Evolutionary conservation across 352 stramenopile genomes (phyloP).

Genomic region (Phytophthora idaei): DNA sequence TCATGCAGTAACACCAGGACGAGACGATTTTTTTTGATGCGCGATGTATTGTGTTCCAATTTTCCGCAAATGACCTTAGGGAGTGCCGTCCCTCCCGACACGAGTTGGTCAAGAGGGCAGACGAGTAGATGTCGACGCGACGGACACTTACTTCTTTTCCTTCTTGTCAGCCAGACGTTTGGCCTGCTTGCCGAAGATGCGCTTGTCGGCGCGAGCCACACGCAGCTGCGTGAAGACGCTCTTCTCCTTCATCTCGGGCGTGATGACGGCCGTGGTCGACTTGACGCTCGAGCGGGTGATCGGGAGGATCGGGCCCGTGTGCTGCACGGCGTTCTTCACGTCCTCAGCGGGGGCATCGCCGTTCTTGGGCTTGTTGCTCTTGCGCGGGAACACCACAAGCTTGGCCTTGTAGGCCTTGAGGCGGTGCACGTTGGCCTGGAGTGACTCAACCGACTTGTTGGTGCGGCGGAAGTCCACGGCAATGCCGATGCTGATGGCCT

Average conservation of each 20-base stretch:
- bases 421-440: conserved; percentile 97
- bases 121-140: conserved; percentile 31
- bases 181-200: conserved; percentile 89
- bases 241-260: conserved; percentile 87
- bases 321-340: conserved; percentile 92
- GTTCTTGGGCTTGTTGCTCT: conserved; percentile 96
- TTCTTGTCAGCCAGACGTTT: conserved; percentile 91
- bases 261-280: conserved; percentile 83
- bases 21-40: conserved; percentile 38
- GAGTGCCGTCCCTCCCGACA: conserved; percentile 20
- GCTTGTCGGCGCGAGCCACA: conserved; percentile 84
- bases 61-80: conserved; percentile 62
- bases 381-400: conserved; percentile 98
- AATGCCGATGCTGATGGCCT: conserved; percentile 98
- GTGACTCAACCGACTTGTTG: conserved; percentile 97
- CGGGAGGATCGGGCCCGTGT: conserved; percentile 80
- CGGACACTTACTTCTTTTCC: conserved; percentile 75
- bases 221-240: conserved; percentile 86
- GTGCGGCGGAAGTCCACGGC: conserved; percentile 97
- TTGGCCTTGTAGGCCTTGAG: conserved; percentile 99
- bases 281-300: conserved; percentile 80
- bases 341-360: conserved; percentile 92
- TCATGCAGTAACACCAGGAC: background rate
- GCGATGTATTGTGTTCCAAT: conserved; percentile 71
- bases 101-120: conserved; percentile 20